A percentile compares a stretch with the other conserved stretches of the same genome.
phyloP scores from a whole-genome alignment of 805 yeast species.

The Suhomyces tanzawaensis region DNA sequence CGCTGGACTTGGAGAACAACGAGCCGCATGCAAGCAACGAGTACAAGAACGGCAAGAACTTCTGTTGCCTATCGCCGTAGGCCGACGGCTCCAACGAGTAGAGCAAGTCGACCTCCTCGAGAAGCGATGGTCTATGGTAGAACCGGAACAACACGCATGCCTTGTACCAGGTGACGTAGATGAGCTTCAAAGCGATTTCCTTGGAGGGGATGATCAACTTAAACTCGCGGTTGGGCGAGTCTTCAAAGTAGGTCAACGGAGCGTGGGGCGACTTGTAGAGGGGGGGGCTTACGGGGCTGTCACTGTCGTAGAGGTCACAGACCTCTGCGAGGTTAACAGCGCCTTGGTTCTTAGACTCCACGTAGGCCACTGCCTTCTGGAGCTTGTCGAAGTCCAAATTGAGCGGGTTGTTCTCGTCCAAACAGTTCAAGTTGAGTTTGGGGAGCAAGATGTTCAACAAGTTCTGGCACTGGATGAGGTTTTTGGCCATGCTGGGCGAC shows the following conservation, averaged over 20 bases:
- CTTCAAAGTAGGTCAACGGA: slow-evolving; percentile 22
- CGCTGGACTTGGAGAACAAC: slow-evolving; percentile 56
- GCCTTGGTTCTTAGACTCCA: slow-evolving; percentile 1
- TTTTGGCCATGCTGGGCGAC: slow-evolving; percentile 14
- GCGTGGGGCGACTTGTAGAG: slow-evolving; percentile 7
- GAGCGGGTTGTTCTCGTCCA: slow-evolving; percentile 26
- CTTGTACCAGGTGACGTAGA: slow-evolving; percentile 76
- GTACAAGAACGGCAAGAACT: slow-evolving; percentile 76
- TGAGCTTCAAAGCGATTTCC: slow-evolving; percentile 65
- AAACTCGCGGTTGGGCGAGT: slow-evolving; percentile 44
- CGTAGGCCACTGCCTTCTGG: slow-evolving; percentile 24
- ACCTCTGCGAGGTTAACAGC: slow-evolving; percentile 16
- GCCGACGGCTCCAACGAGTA: slow-evolving; percentile 73
- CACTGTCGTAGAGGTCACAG: slow-evolving; percentile 7
- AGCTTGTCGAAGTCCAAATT: slow-evolving; percentile 35
- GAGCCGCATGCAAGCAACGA: slow-evolving; percentile 90
- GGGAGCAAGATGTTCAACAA: slow-evolving; percentile 36
- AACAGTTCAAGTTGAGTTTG: slow-evolving; percentile 30
- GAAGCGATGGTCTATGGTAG: slow-evolving; percentile 79
- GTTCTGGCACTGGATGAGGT: slow-evolving; percentile 31
- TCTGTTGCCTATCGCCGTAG: slow-evolving; percentile 69
- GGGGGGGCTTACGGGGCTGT: slow-evolving; percentile 1
- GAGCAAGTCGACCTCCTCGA: slow-evolving; percentile 69
- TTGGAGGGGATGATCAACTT: slow-evolving; percentile 73
- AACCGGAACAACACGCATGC: slow-evolving; percentile 85